These are phyloP conservation scores for Ceratobasidium papillatum DNA, from an alignment of 1,284 basidiomycete species.

Conservation along the genomic window DNA sequence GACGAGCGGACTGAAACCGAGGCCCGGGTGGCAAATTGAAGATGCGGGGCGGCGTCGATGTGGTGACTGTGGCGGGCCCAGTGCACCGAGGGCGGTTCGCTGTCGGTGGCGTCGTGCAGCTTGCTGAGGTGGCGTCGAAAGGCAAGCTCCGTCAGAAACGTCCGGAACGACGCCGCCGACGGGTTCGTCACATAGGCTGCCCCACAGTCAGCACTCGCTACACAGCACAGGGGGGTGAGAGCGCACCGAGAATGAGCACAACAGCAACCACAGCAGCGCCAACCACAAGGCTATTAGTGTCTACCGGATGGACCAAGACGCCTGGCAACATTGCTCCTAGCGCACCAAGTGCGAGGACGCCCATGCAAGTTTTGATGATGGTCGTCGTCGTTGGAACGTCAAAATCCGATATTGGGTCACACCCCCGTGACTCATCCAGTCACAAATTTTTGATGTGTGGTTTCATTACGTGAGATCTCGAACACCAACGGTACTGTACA, in stretches of 20 bases:
- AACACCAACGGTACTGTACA: conserved; percentile 26
- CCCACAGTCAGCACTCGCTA: conserved; percentile 41
- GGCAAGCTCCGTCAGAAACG: conserved; percentile 93
- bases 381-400: conserved; percentile 33
- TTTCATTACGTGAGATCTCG: conserved; percentile 26
- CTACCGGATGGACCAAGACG: conserved; percentile 62
- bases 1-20: conserved; percentile 92
- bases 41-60: conserved; percentile 25
- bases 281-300: conserved; percentile 19
- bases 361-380: conserved; percentile 23
- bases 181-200: conserved; percentile 94
- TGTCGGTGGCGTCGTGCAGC: conserved; percentile 67
- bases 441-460: conserved; percentile 33
- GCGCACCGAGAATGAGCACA: conserved; percentile 74
- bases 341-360: conserved; percentile 36
- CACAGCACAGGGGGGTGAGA: conserved; percentile 31
- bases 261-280: conserved; percentile 60
- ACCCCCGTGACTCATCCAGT: conserved; percentile 15
- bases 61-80: conserved; percentile 38
- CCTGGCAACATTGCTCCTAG: conserved; percentile 36
- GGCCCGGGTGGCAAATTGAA: conserved; percentile 91
- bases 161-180: conserved; percentile 88
- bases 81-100: conserved; percentile 22
- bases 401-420: conserved; percentile 11
- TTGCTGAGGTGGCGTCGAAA: conserved; percentile 92